Evolutionary conservation across 192 early-diverging fungal species (phyloP).

Genomic region (Linnemannia schmuckeri): DNA sequence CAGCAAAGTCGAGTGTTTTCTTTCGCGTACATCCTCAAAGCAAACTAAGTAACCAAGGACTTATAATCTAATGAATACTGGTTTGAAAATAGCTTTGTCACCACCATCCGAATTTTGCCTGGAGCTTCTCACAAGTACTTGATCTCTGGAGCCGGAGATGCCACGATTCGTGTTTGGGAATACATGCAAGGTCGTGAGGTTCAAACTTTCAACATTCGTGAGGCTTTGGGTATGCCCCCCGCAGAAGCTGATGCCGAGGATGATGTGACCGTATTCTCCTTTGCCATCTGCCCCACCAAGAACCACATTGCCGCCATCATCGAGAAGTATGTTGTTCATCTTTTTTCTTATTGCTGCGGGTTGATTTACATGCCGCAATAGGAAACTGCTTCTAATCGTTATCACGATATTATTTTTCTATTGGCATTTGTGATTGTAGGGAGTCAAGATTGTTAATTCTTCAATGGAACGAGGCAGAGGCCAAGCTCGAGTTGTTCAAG

Average conservation of each 20-base stretch:
- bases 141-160: slow-evolving; percentile 90
- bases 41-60: not conserved
- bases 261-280: slow-evolving; percentile 51
- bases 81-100: slow-evolving; percentile 73
- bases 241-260: slow-evolving; percentile 43
- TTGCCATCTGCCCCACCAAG: slow-evolving; percentile 51
- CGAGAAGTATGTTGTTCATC: slow-evolving; percentile 56
- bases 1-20: not conserved
- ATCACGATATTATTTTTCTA: not conserved
- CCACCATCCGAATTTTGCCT: slow-evolving; percentile 70
- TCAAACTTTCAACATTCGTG: slow-evolving; percentile 74
- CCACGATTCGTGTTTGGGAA: slow-evolving; percentile 83
- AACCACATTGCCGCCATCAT: slow-evolving; percentile 62
- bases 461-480: slow-evolving; percentile 46
- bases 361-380: not conserved
- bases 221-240: slow-evolving; percentile 47
- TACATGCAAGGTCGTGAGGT: slow-evolving; percentile 70
- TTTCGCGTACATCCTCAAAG: not conserved
- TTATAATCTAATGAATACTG: not conserved
- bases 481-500: slow-evolving; percentile 47
- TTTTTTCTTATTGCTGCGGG: not conserved
- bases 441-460: slow-evolving; percentile 58
- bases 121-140: slow-evolving; percentile 66
- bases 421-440: not conserved
- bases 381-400: not conserved